phyloP scores from a whole-genome alignment of 768 basidiomycete genomes.

The Clavaria fumosa region DNA sequence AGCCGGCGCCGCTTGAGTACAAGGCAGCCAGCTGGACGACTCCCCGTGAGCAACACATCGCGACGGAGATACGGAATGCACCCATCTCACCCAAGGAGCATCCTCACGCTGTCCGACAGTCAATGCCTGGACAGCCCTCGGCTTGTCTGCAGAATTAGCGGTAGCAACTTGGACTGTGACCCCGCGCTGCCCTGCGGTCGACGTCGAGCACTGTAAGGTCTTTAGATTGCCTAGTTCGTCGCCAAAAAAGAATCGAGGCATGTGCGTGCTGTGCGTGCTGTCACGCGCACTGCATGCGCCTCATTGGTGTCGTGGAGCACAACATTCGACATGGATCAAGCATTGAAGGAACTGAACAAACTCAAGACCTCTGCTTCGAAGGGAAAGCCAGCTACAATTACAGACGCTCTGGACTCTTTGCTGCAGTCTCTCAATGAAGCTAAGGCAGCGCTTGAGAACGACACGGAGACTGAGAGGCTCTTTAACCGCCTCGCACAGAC shows the following conservation, averaged over 20 bases:
- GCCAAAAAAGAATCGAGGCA: constrained; percentile 59
- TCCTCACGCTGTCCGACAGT: constrained; percentile 16
- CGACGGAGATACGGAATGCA: no score
- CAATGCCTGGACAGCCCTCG: constrained; percentile 21
- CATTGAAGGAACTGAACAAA: constrained; percentile 66
- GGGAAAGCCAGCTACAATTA: constrained; percentile 38
- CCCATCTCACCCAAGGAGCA: constrained; percentile 25
- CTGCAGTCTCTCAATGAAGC: constrained; percentile 40
- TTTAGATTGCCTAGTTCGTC: constrained; percentile 73
- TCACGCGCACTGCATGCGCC: no score
- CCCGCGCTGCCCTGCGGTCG: constrained; percentile 19
- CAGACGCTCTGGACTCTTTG: constrained; percentile 49
- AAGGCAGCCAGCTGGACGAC: constrained; percentile 56
- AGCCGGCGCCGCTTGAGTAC: constrained; percentile 41
- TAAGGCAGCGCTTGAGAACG: constrained; percentile 35
- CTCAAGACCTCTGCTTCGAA: constrained; percentile 32
- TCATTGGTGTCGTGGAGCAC: no score
- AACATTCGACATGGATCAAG: constrained; percentile 52
- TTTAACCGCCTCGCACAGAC: constrained; percentile 36
- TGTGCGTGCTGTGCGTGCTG: no score
- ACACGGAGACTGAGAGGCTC: constrained; percentile 32
- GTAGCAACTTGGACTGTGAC: no score
- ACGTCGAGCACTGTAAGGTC: constrained; percentile 29
- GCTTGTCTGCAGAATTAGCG: no score
- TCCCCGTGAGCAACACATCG: no score